Evolutionary conservation across 257 asterid species (phyloP).

Genomic region (Solanum piurae): DNA sequence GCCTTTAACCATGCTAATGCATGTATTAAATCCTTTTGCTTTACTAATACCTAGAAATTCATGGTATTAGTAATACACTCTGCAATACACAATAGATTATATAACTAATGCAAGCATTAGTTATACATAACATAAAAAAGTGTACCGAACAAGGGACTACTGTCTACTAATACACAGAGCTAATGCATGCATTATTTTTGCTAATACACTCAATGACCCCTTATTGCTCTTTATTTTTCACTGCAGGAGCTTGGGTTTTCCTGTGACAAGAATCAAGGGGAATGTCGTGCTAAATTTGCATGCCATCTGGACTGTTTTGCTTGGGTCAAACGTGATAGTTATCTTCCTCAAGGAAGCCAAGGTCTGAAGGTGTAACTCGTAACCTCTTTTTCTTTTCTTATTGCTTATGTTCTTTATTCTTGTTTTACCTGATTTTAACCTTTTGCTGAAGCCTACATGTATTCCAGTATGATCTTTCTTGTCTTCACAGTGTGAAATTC

Average conservation of each 20-base stretch:
- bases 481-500: neutral
- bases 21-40: neutral
- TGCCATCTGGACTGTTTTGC: slow-evolving; percentile 98
- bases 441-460: neutral
- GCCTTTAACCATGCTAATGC: neutral
- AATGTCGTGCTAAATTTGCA: slow-evolving; percentile 95
- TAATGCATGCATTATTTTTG: neutral
- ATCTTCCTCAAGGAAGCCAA: slow-evolving; percentile 98
- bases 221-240: neutral
- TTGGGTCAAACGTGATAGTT: slow-evolving; percentile 99
- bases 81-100: neutral
- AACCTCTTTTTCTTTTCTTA: neutral
- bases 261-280: slow-evolving; percentile 89
- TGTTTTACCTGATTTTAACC: slow-evolving; percentile 5
- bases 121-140: neutral
- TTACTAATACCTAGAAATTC: neutral
- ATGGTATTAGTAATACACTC: neutral
- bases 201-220: neutral
- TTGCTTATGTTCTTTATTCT: neutral
- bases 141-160: neutral
- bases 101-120: neutral
- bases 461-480: neutral
- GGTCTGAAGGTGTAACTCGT: slow-evolving; percentile 68
- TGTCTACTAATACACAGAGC: neutral
- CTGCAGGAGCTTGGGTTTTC: slow-evolving; percentile 91